phyloP scores from a whole-genome alignment of 108 stramenopile genomes.

The Poteriospumella lacustris region DNA sequence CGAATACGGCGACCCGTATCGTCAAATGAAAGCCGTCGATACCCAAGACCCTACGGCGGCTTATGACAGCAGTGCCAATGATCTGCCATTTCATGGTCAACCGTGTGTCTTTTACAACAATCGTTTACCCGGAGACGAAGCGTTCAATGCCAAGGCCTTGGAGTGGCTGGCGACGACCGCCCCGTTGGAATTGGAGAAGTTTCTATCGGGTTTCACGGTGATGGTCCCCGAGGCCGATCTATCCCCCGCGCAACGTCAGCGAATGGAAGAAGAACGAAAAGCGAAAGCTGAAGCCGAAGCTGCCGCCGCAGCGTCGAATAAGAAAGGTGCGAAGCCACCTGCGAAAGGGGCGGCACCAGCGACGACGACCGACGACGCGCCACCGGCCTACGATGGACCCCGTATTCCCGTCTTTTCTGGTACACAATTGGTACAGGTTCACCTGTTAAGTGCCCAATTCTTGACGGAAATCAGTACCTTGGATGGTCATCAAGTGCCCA shows the following conservation, averaged over 20 bases:
- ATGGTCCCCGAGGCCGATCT: neutral
- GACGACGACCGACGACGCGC: too few relatives aligned
- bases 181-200: neutral
- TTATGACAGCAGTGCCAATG: neutral
- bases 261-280: neutral
- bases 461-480: too few relatives aligned
- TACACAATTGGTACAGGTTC: too few relatives aligned
- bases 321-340: too few relatives aligned
- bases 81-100: neutral
- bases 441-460: too few relatives aligned
- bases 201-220: neutral
- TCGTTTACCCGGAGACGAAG: neutral
- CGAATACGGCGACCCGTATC: neutral
- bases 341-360: too few relatives aligned
- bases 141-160: neutral
- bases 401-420: too few relatives aligned
- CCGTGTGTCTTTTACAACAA: neutral
- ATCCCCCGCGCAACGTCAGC: neutral
- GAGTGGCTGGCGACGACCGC: neutral
- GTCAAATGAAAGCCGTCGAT: neutral
- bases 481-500: too few relatives aligned
- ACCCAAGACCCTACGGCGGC: neutral
- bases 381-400: too few relatives aligned
- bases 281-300: too few relatives aligned
- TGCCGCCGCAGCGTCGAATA: too few relatives aligned